A percentile compares a stretch with the other conserved stretches of the same genome.
phyloP scores from a whole-genome alignment of 164 flowering plant species.

The Sextonia rubra region DNA sequence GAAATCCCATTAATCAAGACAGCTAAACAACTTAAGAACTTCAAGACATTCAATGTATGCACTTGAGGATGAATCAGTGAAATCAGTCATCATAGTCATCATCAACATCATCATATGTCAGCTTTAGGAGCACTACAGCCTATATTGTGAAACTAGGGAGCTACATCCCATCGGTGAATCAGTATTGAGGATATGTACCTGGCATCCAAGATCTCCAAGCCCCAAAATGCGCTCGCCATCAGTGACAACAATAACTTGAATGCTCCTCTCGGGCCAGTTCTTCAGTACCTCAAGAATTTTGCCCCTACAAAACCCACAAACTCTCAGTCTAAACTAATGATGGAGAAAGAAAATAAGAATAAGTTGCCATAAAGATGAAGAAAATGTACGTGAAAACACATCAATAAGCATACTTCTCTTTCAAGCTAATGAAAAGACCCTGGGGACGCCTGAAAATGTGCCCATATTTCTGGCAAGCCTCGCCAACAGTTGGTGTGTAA shows the following conservation, averaged over 20 bases:
- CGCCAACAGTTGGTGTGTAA: conserved; percentile 84
- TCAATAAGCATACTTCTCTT: not conserved
- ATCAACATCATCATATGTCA: no score
- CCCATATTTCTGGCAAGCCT: conserved; percentile 92
- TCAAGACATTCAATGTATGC: not conserved
- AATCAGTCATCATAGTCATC: no score
- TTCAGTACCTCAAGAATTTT: conserved; percentile 79
- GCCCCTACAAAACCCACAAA: conserved; percentile 40
- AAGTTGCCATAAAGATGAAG: no score
- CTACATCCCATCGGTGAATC: not conserved
- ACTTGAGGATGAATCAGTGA: no score
- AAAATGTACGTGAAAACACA: not conserved
- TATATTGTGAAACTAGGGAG: not conserved
- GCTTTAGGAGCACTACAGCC: not conserved
- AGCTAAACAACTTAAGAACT: not conserved
- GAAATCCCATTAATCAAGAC: not conserved
- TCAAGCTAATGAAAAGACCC: conserved; percentile 69
- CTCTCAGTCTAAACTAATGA: not conserved
- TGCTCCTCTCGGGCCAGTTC: conserved; percentile 88
- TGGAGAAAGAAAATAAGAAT: not conserved
- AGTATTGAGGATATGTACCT: conserved; percentile 33
- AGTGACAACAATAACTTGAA: conserved; percentile 87
- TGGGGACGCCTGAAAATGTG: conserved; percentile 76
- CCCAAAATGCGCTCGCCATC: conserved; percentile 88
- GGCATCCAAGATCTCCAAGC: conserved; percentile 85